Conservation (phyloP, 176 grass and related monocot species). For the Ampelocalamus luodianensis region DNA sequence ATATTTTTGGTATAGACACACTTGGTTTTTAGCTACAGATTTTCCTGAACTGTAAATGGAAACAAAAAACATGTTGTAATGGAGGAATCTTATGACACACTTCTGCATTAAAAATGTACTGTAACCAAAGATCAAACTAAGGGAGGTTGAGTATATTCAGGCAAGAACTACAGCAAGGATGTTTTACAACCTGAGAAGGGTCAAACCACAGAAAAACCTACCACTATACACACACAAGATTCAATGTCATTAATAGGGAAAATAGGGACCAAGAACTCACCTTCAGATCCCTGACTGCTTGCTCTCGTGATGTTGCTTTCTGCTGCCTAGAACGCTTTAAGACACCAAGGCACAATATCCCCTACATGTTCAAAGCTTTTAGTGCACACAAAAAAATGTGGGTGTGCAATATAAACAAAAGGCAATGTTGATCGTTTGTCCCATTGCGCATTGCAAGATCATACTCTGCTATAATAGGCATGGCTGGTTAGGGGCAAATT, state of each 20-base stretch:
- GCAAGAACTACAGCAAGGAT: neutral
- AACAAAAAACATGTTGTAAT: neutral
- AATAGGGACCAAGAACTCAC: constrained; percentile 48
- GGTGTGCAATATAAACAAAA: constrained; percentile 14
- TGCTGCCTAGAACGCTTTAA: constrained; percentile 73
- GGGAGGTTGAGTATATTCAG: neutral
- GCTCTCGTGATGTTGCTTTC: constrained; percentile 71
- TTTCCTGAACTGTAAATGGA: neutral
- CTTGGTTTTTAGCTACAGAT: constrained; percentile 9
- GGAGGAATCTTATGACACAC: neutral
- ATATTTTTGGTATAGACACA: too few relatives aligned
- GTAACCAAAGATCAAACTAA: neutral
- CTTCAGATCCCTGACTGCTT: constrained; percentile 83
- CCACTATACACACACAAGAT: neutral
- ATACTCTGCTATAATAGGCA: neutral
- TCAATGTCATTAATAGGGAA: constrained; percentile 13
- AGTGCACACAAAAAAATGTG: constrained; percentile 22
- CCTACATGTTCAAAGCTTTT: constrained; percentile 59
- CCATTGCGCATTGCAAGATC: neutral
- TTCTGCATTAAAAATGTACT: neutral
- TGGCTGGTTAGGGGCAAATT: neutral
- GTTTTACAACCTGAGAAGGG: neutral
- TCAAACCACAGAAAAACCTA: constrained; percentile 17
- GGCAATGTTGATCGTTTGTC: constrained; percentile 14
- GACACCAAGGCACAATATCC: constrained; percentile 81